Base-by-base conservation (phyloP, 306 rosid genomes). In the Cicer yamashitae region DNA sequence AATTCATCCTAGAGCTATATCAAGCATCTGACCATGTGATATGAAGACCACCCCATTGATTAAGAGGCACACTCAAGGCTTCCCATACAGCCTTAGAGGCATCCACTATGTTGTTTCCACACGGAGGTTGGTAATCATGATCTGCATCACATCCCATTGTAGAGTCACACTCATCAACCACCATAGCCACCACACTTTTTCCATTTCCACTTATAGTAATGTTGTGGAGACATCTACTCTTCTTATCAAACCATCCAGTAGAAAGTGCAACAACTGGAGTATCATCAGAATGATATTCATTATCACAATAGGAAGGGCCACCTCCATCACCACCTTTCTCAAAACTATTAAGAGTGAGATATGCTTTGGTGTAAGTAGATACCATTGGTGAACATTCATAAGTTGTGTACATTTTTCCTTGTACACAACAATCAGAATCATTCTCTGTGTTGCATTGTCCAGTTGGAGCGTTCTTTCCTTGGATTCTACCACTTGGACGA, bases 91-190 rank as follows among this genome's bases (percentile, higher is more conserved):
- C 82, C 38, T 7, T 72, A 0, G 79, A 82, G 14, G 85, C 82
- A 72, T 84, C 90, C 17, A 84, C 86, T 50, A 87, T 52, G 77
- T 82, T 79, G 70, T 84, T 81, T 15, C 68, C 18, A 46, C 91
- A 85, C 0, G 87, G 82, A 40, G 87, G 84, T 40, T 84, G 86
- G 39, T 46, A 86, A 44, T 74, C 87, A 69, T 86, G 88, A 0
- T 79, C 84, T 1, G 25, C 30, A 73, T 84, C 87, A 67, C 89
- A 88, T 46, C 93, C 89, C 38, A 11, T 71, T 0, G 77, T 84
- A 0, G 89, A 89, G 77, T 89, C 87, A 69, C 90, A 84, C 58
- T 86, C 79, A 18, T 86, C 89, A 7, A 89, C 86, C 41, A 89
- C 93, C 79, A 7, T 79, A 4, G 87, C 88, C 20, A 48, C 69